Base-by-base conservation (phyloP, 2,329 filamentous ascomycete species). In the Helotiales sp. region DNA sequence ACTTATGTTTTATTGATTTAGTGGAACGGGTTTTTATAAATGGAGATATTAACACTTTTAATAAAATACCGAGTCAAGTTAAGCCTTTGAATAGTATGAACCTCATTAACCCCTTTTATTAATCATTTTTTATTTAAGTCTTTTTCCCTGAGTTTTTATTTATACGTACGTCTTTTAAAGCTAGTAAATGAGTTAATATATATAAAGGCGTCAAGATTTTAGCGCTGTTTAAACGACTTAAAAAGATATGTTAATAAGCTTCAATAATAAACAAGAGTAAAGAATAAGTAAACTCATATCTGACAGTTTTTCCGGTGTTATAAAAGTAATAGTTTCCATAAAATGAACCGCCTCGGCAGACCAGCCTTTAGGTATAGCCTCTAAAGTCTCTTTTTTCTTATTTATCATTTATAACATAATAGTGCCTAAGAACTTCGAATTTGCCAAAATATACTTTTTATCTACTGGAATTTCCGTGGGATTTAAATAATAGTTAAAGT, bases 151-250 rank as follows among this genome's bases (percentile, higher is more conserved):
- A 22, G 15, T 65, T 47, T 63, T 50, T 37, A 52, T 65, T 20
- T 47, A 65, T 52, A 24, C 32, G 60, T 65, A 65, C 45, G 40
- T 61, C 55, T 65, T 65, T 65, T 45, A 55, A 61, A 61, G 60
- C 55, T 34, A 65, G 63, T 20, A 61, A 55, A 40, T 65, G 24
- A 55, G 40, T 55, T 20, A 65, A 61, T 28, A 22, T 61, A 61
- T 10, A 61, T 11, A 64, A 45, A 67, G 55, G 61, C 47, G 54
- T 64, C 45, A 67, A 64, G 61, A 67, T 61, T 32, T 55, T 20
- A 60, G 61, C 43, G 52, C 52, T 63, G 30, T 45, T 59, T 45
- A 30, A 65, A 54, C 45, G 40, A 47, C 62, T 64, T 20, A 68
- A 65, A 22, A 68, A 68, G 34, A 68, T 57, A 34, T 62, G 30